Evolutionary conservation across 1,284 basidiomycete genomes (phyloP).

Genomic region (Hemileia vastatrix): DNA sequence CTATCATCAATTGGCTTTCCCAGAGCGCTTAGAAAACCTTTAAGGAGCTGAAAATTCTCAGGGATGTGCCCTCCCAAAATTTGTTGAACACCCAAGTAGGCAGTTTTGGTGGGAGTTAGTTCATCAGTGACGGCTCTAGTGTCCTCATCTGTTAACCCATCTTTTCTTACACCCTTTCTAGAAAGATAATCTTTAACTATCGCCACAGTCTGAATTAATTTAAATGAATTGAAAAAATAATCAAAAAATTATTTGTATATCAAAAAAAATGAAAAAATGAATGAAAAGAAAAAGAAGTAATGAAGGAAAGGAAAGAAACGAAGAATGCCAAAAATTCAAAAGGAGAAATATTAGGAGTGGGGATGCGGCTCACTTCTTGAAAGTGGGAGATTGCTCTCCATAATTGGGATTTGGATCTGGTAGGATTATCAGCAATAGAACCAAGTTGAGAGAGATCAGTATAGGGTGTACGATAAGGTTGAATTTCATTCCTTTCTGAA

Average conservation of each 20-base stretch:
- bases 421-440: slow-evolving; percentile 12
- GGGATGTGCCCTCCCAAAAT: slow-evolving; percentile 16
- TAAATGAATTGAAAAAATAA: not conserved
- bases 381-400: slow-evolving; percentile 19
- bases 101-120: slow-evolving; percentile 12
- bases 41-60: slow-evolving; percentile 6
- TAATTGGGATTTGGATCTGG: slow-evolving; percentile 3
- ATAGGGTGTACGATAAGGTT: too few relatives aligned
- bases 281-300: too few relatives aligned
- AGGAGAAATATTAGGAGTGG: too few relatives aligned
- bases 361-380: slow-evolving; percentile 6
- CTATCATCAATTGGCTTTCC: slow-evolving; percentile 17
- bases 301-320: too few relatives aligned
- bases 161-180: slow-evolving; percentile 6
- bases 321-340: too few relatives aligned
- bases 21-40: slow-evolving; percentile 6
- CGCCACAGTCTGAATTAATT: slow-evolving; percentile 7
- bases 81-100: slow-evolving; percentile 17
- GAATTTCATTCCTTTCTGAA: too few relatives aligned
- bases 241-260: too few relatives aligned
- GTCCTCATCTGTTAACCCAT: slow-evolving; percentile 3
- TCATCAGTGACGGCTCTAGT: slow-evolving; percentile 1
- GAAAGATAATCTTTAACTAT: slow-evolving; percentile 16
- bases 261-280: too few relatives aligned
- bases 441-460: slow-evolving; percentile 20